These are phyloP conservation scores for Chrysanthemum seticuspe DNA, from an alignment of 129 eudicot genomes.

Conservation along the genomic window DNA sequence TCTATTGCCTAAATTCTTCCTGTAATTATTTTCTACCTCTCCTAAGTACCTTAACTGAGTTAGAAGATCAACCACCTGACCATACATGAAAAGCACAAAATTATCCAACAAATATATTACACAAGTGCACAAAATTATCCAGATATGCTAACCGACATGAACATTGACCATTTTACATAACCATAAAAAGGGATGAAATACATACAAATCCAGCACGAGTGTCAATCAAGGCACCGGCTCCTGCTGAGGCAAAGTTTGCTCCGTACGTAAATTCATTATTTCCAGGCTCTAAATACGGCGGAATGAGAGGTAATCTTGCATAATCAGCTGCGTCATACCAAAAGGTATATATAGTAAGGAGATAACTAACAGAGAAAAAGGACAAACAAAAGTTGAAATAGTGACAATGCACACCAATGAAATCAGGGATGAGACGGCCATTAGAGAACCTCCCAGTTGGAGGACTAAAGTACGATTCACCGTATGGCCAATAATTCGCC, in stretches of 20 bases:
- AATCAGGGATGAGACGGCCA: constrained; percentile 54
- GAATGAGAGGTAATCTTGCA: constrained; percentile 54
- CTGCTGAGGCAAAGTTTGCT: constrained; percentile 65
- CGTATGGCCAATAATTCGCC: constrained; percentile 55
- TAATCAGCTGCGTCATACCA: constrained; percentile 41
- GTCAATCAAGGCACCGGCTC: constrained; percentile 53
- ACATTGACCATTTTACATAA: background rate
- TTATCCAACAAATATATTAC: background rate
- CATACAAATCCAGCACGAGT: constrained; percentile 55
- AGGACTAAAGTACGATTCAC: constrained; percentile 40
- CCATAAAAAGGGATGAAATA: background rate
- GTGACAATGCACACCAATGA: constrained; percentile 35
- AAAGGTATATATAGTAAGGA: background rate
- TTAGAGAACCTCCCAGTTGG: constrained; percentile 56
- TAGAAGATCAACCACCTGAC: constrained; percentile 48
- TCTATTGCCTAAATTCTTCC: constrained; percentile 20
- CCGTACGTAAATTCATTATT: constrained; percentile 28
- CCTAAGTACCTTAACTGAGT: constrained; percentile 44
- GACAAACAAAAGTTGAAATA: background rate
- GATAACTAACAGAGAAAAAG: background rate
- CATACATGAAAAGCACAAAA: constrained; percentile 15
- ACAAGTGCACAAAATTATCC: too few species aligned
- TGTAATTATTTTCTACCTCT: constrained; percentile 26
- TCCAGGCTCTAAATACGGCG: constrained; percentile 39
- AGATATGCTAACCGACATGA: too few species aligned